phyloP scores from a whole-genome alignment of 306 rosid genomes.

The Aeschynomene evenia region DNA sequence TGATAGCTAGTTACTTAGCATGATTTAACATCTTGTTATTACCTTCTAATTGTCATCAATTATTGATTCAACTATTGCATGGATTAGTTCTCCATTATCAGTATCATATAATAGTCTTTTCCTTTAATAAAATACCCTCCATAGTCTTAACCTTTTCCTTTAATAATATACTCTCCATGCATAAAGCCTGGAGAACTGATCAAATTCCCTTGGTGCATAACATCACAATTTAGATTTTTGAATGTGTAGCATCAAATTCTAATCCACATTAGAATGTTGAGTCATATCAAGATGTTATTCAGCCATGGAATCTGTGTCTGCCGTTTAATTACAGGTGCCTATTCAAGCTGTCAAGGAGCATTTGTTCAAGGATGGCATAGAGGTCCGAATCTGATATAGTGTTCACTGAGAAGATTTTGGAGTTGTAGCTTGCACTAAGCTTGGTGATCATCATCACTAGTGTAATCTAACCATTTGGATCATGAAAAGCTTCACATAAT shows the following conservation, averaged over 20 bases:
- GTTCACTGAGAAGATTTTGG: neutral
- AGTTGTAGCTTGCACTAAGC: neutral
- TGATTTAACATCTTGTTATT: too few relatives aligned
- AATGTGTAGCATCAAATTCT: too few relatives aligned
- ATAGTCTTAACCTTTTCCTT: neutral
- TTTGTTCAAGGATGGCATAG: conserved; percentile 73
- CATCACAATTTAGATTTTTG: too few relatives aligned
- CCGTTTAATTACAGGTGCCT: conserved; percentile 61
- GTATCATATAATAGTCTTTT: neutral
- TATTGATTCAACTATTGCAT: neutral
- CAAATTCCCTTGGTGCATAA: too few relatives aligned
- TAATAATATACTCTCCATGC: neutral
- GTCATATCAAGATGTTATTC: neutral
- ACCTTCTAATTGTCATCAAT: neutral
- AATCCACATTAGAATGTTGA: neutral
- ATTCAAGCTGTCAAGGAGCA: conserved; percentile 77
- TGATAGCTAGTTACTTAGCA: too few relatives aligned
- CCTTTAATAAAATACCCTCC: neutral
- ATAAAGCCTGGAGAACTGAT: too few relatives aligned
- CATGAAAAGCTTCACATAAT: neutral
- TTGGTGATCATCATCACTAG: neutral
- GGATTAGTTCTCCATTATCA: neutral
- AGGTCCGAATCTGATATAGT: conserved; percentile 61
- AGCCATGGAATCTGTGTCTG: neutral
- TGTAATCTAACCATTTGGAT: neutral